Percentiles rank a stretch among this genome's conserved stretches.
These are phyloP conservation scores for Pyricularia sp. DNA, from an alignment of 2,329 filamentous ascomycete species.

Conservation along the genomic window DNA sequence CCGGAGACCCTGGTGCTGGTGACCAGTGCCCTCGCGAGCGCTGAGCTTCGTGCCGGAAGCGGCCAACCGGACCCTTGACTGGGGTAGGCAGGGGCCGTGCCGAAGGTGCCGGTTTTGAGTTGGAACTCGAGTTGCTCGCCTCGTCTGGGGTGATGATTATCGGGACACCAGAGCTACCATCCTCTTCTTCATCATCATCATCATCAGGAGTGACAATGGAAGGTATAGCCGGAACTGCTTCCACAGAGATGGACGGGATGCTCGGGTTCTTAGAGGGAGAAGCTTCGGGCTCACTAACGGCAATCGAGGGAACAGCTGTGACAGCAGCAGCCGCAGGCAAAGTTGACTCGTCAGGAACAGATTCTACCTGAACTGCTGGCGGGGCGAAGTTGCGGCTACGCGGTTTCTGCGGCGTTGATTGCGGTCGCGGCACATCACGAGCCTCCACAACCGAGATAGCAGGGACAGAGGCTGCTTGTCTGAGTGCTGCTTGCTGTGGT, in stretches of 20 bases:
- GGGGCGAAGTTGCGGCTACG: conserved; percentile 21
- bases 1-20: conserved; percentile 37
- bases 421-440: conserved; percentile 25
- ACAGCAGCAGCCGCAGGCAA: background rate
- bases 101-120: conserved; percentile 17
- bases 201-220: conserved; percentile 37
- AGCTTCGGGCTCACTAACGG: conserved; percentile 13
- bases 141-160: conserved; percentile 28
- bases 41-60: conserved; percentile 17
- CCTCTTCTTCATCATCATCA: conserved; percentile 22
- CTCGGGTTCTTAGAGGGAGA: background rate
- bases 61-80: conserved; percentile 20
- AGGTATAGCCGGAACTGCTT: conserved; percentile 23
- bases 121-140: conserved; percentile 13
- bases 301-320: conserved; percentile 37
- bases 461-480: conserved; percentile 35
- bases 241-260: conserved; percentile 23
- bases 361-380: conserved; percentile 33
- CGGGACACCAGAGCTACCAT: conserved; percentile 22
- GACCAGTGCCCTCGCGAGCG: conserved; percentile 49
- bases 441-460: conserved; percentile 44
- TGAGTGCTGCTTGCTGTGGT: conserved; percentile 14
- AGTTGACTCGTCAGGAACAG: background rate
- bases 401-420: conserved; percentile 17
- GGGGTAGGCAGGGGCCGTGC: conserved; percentile 40